Base-by-base conservation (phyloP, 371 early-diverging fungal genomes). In the Haplosporangium sp. region DNA sequence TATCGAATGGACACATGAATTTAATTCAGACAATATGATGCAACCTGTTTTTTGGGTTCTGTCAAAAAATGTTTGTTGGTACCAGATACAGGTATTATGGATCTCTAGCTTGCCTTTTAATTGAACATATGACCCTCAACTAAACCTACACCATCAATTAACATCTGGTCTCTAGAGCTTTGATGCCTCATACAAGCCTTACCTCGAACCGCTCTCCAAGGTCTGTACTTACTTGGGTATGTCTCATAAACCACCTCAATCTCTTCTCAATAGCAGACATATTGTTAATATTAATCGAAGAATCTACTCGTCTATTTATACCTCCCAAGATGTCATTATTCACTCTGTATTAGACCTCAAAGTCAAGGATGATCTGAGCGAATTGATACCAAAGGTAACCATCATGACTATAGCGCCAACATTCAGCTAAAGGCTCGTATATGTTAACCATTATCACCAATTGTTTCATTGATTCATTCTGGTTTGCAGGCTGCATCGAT, bases 1-100 rank as follows among this genome's bases (percentile, higher is more conserved):
- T 19, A 57, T 72, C 6, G 73, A 77, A 42, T 77, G 77, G 77
- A 66, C 53, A 0, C 77, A 77, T 40, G 69, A 77, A 17, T 77
- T 58, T 44, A 66, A 77, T 42, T 53, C 58, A 2, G 10, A 4
- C 1, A 58, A 65, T 17, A 20, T 39, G 6, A 72, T 50, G 66
- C 19, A 38, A 9, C 72, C 77, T 3, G 61, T 59, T 0, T 72
- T 77, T 11, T 72, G 77, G 77, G 42, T 77, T 0, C 34, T 61
- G 38, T 77, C 77, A 0, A 52, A 69, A 0, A 55, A 69, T 11
- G 56, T 77, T 6, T 69, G 77, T 47, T 77, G 77, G 77, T 77
- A 77, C 55, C 61, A 72, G 53, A 68, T 77, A 19, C 58, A 72
- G 70, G 77, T 72, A 58, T 34, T 40, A 2, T 20, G 11, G 13